Base-by-base conservation (phyloP, 192 early-diverging fungal genomes). In the Backusella westeae region DNA sequence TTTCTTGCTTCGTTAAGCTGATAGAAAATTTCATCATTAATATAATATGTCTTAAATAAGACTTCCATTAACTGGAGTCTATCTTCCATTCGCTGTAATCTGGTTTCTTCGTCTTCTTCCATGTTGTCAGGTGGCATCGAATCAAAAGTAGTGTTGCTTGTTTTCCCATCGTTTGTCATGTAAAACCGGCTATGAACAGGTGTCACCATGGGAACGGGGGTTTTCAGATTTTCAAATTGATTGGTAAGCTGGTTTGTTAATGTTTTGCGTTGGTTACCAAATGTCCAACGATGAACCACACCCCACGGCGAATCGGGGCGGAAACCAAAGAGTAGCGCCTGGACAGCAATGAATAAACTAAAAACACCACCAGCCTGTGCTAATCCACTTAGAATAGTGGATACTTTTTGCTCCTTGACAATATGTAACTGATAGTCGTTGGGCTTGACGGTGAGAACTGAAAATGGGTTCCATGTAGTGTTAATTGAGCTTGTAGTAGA, bases 261-360 rank as follows among this genome's bases (percentile, higher is more conserved):
- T 63, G 41, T 65, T 23, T 17, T 39, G 19, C 36, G 32, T 8
- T 63, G 34, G 14, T 0, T 65, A 36, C 72, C 72, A 65, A 74
- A 74, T 10, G 72, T 36, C 52, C 52, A 74, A 3, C 59, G 53
- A 41, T 74, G 72, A 10, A 74, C 72, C 5, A 74, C 35, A 12
- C 72, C 72, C 72, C 72, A 74, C 6, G 72, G 72, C 2, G 72
- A 74, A 14, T 56, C 23, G 21, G 72, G 72, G 29, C 72, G 72
- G 36, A 74, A 74, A 17, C 72, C 72, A 65, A 74, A 74, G 1
- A 74, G 56, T 10, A 74, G 15, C 1, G 56, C 15, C 19, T 74
- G 72, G 10, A 63, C 10, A 1, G 72, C 72, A 12, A 65, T 65
- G 15, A 74, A 65, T n/a, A 74, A 19, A 39, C 72, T 44, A n/a